Evolutionary conservation across 2,329 filamentous ascomycete genomes (phyloP).

Genomic region (Emericellopsis cladophorae): DNA sequence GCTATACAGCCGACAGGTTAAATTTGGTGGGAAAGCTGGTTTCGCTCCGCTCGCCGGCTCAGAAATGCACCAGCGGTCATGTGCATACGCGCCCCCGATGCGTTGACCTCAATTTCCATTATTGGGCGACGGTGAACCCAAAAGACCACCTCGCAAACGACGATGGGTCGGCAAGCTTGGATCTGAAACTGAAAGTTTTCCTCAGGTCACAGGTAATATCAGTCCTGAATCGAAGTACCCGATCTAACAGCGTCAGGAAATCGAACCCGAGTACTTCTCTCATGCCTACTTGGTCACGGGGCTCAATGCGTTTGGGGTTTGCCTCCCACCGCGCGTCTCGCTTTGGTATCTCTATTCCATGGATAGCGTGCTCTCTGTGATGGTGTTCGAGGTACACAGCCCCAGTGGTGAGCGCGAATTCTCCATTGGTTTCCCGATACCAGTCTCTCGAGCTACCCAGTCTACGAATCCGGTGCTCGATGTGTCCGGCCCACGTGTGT

Average conservation of each 20-base stretch:
- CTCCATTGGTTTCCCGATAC: no score
- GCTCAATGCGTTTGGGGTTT: conserved; percentile 52
- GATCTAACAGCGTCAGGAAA: conserved; percentile 27
- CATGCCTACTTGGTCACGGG: conserved; percentile 62
- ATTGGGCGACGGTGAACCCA: conserved; percentile 48
- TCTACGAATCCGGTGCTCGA: no score
- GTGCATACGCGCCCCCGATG: no score
- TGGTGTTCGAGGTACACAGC: conserved; percentile 66
- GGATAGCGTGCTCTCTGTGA: conserved; percentile 42
- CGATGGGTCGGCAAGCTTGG: conserved; percentile 35
- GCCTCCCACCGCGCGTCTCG: conserved; percentile 60
- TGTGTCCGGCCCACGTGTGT: no score
- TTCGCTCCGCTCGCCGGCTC: no score
- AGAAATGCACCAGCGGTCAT: no score
- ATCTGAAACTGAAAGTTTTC: conserved; percentile 49
- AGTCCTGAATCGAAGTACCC: conserved; percentile 3
- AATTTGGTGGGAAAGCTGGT: no score
- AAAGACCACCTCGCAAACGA: conserved; percentile 50
- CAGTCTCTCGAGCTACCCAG: no score
- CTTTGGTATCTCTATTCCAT: conserved; percentile 67
- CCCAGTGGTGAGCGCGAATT: conserved; percentile 49
- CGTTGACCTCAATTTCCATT: conserved; percentile 4
- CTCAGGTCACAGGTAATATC: conserved; percentile 39
- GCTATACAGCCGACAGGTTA: no score
- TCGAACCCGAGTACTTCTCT: conserved; percentile 47